These are phyloP conservation scores for Andrographis paniculata DNA, from an alignment of 305 asterid genomes.

Conservation along the genomic window DNA sequence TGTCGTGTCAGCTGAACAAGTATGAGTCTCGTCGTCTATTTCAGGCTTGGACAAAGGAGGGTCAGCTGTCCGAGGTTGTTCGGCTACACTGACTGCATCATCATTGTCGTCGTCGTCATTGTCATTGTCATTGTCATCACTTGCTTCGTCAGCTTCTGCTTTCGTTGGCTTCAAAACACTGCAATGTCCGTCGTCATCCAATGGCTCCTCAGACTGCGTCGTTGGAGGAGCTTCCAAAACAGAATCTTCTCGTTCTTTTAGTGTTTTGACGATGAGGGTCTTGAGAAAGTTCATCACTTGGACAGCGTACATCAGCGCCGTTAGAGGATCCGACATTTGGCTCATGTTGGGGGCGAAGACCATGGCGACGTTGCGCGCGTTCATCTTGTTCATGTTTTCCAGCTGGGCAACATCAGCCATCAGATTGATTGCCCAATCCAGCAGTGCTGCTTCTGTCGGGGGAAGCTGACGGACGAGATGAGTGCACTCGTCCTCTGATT, in stretches of 20 bases:
- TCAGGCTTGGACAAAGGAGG: not conserved
- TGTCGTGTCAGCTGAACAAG: not conserved
- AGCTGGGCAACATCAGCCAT: slow-evolving; percentile 82
- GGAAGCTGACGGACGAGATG: slow-evolving; percentile 61
- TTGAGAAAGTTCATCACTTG: too few relatives aligned
- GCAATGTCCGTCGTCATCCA: not conserved
- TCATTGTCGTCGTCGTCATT: too few relatives aligned
- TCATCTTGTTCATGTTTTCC: slow-evolving; percentile 77
- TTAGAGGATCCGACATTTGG: slow-evolving; percentile 29
- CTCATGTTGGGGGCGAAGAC: slow-evolving; percentile 93
- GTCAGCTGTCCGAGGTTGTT: not conserved
- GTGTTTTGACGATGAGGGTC: not conserved
- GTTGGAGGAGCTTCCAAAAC: not conserved
- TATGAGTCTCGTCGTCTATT: not conserved
- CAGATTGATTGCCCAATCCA: slow-evolving; percentile 83
- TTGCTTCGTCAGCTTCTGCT: not conserved
- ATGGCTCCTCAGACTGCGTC: not conserved
- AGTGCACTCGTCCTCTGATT: slow-evolving; percentile 65
- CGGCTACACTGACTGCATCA: too few relatives aligned
- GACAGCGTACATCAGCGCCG: not conserved
- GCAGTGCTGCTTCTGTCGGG: slow-evolving; percentile 62
- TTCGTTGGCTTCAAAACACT: not conserved
- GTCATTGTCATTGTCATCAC: not conserved
- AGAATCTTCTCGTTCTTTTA: not conserved
- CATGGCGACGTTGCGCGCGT: slow-evolving; percentile 76